Base-by-base conservation (phyloP, 331 rosid species). In the Pyracantha coccinea region DNA sequence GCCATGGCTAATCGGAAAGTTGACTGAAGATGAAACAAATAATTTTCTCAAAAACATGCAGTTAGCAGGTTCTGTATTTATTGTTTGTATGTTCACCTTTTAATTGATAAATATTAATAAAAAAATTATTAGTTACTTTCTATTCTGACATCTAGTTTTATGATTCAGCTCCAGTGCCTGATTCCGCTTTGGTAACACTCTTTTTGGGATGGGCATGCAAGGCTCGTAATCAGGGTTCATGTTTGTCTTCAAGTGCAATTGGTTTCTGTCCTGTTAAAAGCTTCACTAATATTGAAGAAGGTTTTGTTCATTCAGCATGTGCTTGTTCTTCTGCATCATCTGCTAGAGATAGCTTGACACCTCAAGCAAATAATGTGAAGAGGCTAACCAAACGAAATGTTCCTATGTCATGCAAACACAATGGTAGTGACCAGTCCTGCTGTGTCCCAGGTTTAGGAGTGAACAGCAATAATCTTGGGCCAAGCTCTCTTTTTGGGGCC, bases 191-290 rank as follows among this genome's bases (percentile, higher is more conserved):
- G 81, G 92, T 92, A 80, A 92, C 99, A 16, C 97, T 95, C 62
- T 92, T 95, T 75, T 86, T 86, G 78, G 99, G 99, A 69, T 95
- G 99, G 99, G 96, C 98, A 81, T 95, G 99, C 88, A 92, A 92
- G 89, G 99, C 97, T 73, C 97, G 96, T 78, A 95, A 85, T 47
- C 85, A 89, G 57, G 97, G 97, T 74, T 79, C 84, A 77, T 92
- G 99, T 80, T 76, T 89, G 85, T 92, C 97, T 76, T 88, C 91
- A 76, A 88, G 89, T 81, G 86, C 72, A 52, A 79, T 78, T 76
- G 90, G 97, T 66, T 89, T 89, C 81, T 95, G 99, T 80, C 89
- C 90, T 75, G 96, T 89, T 70, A 81, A 84, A 86, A 86, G 85
- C 78, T 82, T 89, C 66, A 74, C 80, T 58, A 97, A 89, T 82